A percentile compares a stretch with the other conserved stretches of the same genome.
These are phyloP conservation scores for Tremellales sp. DNA, from an alignment of 1,284 basidiomycete species.

Conservation along the genomic window DNA sequence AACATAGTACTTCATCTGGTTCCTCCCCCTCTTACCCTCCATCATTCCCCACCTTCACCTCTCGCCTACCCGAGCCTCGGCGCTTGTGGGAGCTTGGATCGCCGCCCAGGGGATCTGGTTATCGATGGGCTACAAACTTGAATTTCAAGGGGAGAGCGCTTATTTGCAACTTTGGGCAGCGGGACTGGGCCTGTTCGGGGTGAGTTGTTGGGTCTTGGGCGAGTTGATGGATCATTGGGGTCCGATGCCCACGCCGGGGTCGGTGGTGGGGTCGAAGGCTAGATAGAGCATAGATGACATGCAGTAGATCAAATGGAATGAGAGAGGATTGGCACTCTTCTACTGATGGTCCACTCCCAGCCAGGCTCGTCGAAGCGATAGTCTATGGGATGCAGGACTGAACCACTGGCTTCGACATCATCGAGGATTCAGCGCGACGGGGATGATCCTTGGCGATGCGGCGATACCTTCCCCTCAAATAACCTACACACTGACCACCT, in stretches of 20 bases:
- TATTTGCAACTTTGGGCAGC: conserved; percentile 72
- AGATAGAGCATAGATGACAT: no score
- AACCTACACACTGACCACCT: no score
- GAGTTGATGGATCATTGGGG: conserved; percentile 54
- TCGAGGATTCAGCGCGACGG: no score
- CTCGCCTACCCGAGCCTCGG: conserved; percentile 42
- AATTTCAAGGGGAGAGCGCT: conserved; percentile 72
- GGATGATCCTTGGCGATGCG: no score
- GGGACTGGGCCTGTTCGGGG: conserved; percentile 67
- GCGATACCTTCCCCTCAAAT: no score
- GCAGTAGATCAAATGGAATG: no score
- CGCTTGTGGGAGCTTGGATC: conserved; percentile 64
- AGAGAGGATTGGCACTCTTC: no score
- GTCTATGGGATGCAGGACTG: no score
- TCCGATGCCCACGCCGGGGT: neutral
- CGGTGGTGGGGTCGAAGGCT: neutral
- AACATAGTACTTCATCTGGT: conserved; percentile 94
- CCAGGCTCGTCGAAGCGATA: no score
- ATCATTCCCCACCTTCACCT: conserved; percentile 65
- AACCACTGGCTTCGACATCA: no score
- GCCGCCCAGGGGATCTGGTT: conserved; percentile 75
- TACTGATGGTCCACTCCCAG: no score
- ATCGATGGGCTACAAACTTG: conserved; percentile 76
- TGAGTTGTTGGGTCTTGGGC: conserved; percentile 71
- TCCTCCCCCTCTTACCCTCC: conserved; percentile 82